These are phyloP conservation scores for Eucalyptus sp. DNA, from an alignment of 345 rosid genomes.

Conservation along the genomic window DNA sequence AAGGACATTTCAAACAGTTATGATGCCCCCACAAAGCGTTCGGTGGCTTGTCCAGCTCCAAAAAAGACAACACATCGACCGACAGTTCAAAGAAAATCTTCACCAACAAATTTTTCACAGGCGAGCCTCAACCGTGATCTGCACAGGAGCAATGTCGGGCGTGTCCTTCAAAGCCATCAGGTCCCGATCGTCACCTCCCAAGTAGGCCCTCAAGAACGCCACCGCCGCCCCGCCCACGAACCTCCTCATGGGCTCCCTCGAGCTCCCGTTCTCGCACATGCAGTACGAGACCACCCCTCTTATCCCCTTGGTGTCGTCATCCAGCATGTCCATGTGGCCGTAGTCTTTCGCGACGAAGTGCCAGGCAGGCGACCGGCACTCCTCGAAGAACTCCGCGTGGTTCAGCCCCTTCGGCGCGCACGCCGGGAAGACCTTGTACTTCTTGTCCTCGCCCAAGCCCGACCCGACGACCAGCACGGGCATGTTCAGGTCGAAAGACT, in stretches of 20 bases:
- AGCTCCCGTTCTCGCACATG: slow-evolving; percentile 61
- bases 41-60: neutral
- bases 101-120: neutral
- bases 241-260: slow-evolving; percentile 72
- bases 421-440: slow-evolving; percentile 45
- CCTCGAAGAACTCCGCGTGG: slow-evolving; percentile 56
- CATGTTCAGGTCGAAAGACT: neutral
- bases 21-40: neutral
- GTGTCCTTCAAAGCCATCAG: slow-evolving; percentile 44
- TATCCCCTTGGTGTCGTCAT: slow-evolving; percentile 69
- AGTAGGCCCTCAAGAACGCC: slow-evolving; percentile 54
- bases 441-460: slow-evolving; percentile 48
- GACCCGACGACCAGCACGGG: slow-evolving; percentile 53
- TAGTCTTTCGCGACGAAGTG: slow-evolving; percentile 57
- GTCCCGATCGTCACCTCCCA: slow-evolving; percentile 33
- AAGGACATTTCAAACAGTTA: neutral
- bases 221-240: slow-evolving; percentile 60
- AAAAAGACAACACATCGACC: neutral
- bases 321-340: slow-evolving; percentile 77
- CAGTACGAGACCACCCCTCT: slow-evolving; percentile 48
- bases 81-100: neutral
- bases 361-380: slow-evolving; percentile 59
- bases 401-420: slow-evolving; percentile 73
- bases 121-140: neutral
- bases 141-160: slow-evolving; percentile 18